A percentile compares a stretch with the other conserved stretches of the same genome.
These are phyloP conservation scores for Trichoderma breve DNA, from an alignment of 2,329 filamentous ascomycete species.

Conservation along the genomic window DNA sequence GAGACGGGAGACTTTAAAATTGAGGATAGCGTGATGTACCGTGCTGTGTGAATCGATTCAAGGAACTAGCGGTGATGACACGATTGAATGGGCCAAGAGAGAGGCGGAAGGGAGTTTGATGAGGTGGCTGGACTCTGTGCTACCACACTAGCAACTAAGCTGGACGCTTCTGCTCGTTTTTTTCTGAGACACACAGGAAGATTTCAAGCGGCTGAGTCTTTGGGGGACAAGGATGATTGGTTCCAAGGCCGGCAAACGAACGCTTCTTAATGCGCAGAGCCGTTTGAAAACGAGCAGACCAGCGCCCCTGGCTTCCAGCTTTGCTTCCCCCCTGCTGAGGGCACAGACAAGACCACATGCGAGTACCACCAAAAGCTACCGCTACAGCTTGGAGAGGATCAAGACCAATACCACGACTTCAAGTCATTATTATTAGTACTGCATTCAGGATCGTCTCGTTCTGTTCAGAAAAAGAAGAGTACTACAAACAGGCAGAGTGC, in stretches of 20 bases:
- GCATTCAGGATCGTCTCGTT: neutral
- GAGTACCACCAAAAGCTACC: neutral
- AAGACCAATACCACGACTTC: too few relatives aligned
- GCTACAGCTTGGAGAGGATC: neutral
- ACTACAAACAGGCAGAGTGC: neutral
- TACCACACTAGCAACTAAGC: neutral
- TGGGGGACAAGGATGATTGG: neutral
- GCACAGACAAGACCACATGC: neutral
- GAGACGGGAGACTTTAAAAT: neutral
- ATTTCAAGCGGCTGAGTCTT: neutral
- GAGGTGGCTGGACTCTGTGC: neutral
- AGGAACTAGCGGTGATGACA: neutral
- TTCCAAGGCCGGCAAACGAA: neutral
- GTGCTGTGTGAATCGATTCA: neutral
- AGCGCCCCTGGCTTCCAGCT: neutral
- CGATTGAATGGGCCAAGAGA: neutral
- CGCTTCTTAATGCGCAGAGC: neutral
- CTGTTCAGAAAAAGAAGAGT: neutral
- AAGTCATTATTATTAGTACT: too few relatives aligned
- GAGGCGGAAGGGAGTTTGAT: neutral
- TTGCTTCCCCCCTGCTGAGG: neutral
- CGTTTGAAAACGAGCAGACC: neutral
- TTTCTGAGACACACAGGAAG: neutral
- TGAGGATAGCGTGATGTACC: neutral
- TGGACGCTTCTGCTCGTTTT: neutral